Base-by-base conservation (phyloP, 352 stramenopile species). In the Globisporangium apiculatum region DNA sequence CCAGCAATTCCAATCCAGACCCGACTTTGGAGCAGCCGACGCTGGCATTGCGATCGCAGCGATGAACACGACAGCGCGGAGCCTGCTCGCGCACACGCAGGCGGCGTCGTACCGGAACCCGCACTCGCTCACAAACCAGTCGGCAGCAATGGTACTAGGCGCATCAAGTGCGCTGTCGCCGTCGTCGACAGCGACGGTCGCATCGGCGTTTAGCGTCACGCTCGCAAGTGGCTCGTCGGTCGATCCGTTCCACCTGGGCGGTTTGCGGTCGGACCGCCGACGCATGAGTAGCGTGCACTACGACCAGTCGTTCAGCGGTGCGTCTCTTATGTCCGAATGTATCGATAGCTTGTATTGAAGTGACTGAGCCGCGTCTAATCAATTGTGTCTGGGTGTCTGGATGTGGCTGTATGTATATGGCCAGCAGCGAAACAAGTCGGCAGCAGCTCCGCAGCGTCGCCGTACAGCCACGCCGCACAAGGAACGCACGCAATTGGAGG, bases 281-380 rank as follows among this genome's bases (percentile, higher is more conserved):
- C 62, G 75, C 0, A 57, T 86, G 45, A 73, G 57, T 48, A 86
- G 71, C 35, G 67, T 86, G 14, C 79, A 85, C 43, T 89, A 85
- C 50, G 79, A 89, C 35, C 69, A 76, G 15, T 58, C 71, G 7
- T 55, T 74, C 46, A 74, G 50, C 50, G 64, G 69, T 82, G 52
- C 48, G 58, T 63, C 10, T 45, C 31, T 11, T 45, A 35, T 7
- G 10, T 35, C 31, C 7, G 15, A 5, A 53, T 36, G 1, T 9
- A 8, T 18, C 11, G 41, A 37, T 38, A 12, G 17, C 35, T 42
- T 40, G 4, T 17, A 31, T 31, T 9, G 18, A 48, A 11, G n/a
- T 53, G 24, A 58, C 36, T 40, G 36, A 59, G 6, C 41, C 18
- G 35, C 24, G 3, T 40, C 17, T 2, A 18, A 9, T 50, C 7